A percentile compares a stretch with the other conserved stretches of the same genome.
Conservation (phyloP, 306 rosid species). For the Corylus avellana region DNA sequence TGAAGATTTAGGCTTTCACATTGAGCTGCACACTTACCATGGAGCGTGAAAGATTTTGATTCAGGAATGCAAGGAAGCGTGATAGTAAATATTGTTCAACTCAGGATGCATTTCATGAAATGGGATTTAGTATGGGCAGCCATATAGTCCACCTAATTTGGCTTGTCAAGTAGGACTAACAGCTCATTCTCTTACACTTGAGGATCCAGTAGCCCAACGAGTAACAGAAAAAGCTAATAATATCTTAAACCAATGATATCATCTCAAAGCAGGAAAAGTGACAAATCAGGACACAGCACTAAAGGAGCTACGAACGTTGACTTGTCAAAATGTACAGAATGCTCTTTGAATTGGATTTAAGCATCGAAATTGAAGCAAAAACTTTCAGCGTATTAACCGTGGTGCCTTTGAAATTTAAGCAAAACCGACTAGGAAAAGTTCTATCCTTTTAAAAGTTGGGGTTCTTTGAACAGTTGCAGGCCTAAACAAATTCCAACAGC, state of each 20-base stretch:
- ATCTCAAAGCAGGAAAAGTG: background rate
- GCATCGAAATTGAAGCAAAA: background rate
- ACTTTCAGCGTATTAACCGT: background rate
- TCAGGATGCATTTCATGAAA: background rate
- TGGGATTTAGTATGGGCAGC: background rate
- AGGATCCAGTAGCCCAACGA: background rate
- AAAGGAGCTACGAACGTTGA: background rate
- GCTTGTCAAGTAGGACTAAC: background rate
- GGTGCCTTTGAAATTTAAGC: no score
- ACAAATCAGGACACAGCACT: background rate
- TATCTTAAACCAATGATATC: background rate
- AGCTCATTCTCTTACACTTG: background rate
- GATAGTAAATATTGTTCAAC: background rate
- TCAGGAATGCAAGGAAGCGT: background rate
- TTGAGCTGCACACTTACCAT: no score
- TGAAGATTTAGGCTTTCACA: no score
- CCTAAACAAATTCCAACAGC: background rate
- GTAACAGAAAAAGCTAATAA: background rate
- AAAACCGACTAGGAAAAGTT: background rate
- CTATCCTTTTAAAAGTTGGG: background rate
- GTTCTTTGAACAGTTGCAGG: background rate
- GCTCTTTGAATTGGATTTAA: background rate
- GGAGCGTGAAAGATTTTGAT: no score
- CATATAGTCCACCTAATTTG: background rate
- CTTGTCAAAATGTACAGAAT: background rate